Conservation (phyloP, 257 asterid genomes). For the Solanum etuberosum region DNA sequence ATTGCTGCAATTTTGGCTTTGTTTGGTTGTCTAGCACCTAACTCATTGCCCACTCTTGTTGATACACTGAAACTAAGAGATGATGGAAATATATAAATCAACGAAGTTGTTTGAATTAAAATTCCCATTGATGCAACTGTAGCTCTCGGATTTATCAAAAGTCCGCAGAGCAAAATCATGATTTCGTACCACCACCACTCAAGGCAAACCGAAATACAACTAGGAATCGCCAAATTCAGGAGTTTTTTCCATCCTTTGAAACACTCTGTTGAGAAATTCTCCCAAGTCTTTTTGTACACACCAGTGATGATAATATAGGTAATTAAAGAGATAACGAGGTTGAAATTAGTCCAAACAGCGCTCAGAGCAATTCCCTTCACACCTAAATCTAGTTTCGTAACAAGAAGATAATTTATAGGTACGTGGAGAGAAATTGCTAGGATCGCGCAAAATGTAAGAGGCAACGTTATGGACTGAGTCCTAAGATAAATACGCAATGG, state of each 20-base stretch:
- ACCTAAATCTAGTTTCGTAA: constrained; percentile 15
- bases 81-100: constrained; percentile 22
- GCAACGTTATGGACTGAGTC: constrained; percentile 20
- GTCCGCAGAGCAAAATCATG: constrained; percentile 21
- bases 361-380: constrained; percentile 17
- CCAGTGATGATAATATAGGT: constrained; percentile 7
- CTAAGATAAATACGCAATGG: constrained; percentile 23
- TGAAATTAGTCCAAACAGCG: constrained; percentile 15
- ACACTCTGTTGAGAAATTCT: constrained; percentile 16
- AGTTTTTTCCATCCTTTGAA: constrained; percentile 15
- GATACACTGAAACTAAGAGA: constrained; percentile 22
- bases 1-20: constrained; percentile 11
- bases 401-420: constrained; percentile 16
- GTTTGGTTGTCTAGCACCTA: constrained; percentile 9
- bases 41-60: constrained; percentile 20
- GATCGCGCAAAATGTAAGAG: constrained; percentile 15
- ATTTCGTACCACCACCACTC: constrained; percentile 34
- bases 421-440: constrained; percentile 9
- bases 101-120: constrained; percentile 15
- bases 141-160: constrained; percentile 5
- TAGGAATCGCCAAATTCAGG: constrained; percentile 18
- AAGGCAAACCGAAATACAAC: constrained; percentile 19
- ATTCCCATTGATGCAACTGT: constrained; percentile 26
- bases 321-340: constrained; percentile 7
- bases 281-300: constrained; percentile 17